phyloP scores from a whole-genome alignment of 768 basidiomycete genomes.

The Pilatotrama ljubarskyi region DNA sequence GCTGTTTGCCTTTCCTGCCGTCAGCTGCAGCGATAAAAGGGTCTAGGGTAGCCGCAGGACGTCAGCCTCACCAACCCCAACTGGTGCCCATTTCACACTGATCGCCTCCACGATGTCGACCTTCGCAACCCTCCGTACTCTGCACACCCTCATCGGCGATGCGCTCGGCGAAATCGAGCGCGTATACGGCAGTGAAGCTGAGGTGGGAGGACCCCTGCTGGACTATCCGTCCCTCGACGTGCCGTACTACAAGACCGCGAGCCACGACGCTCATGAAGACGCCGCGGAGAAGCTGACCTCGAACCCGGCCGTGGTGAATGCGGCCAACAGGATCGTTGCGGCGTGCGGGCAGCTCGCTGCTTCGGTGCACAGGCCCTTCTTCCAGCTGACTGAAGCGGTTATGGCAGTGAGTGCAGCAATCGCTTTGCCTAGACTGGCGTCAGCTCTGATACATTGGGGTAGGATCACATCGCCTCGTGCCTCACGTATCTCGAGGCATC shows the following conservation, averaged over 20 bases:
- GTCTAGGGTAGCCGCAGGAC: too few relatives aligned
- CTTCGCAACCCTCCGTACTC: conserved; percentile 59
- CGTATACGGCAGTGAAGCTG: conserved; percentile 35
- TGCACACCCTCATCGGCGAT: conserved; percentile 65
- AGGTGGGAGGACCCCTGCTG: neutral
- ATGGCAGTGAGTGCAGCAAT: conserved; percentile 28
- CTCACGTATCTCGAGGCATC: conserved; percentile 9
- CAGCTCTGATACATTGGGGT: too few relatives aligned
- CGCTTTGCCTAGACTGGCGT: too few relatives aligned
- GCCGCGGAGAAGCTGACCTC: conserved; percentile 20
- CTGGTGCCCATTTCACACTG: too few relatives aligned
- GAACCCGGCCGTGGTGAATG: conserved; percentile 22
- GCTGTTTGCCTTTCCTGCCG: too few relatives aligned
- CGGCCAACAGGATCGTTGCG: conserved; percentile 25
- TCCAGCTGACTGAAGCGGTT: conserved; percentile 59
- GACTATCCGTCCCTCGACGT: conserved; percentile 15
- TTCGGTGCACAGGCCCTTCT: conserved; percentile 35
- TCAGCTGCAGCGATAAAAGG: too few relatives aligned
- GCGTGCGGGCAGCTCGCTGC: conserved; percentile 26
- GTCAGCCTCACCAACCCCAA: too few relatives aligned
- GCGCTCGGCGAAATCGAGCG: conserved; percentile 67
- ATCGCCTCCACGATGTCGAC: conserved; percentile 46
- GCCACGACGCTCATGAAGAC: neutral
- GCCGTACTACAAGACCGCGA: conserved; percentile 11
- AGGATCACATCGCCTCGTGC: conserved; percentile 8